Base-by-base conservation (phyloP, 495 filamentous ascomycete genomes). In the Parmelia sp. region DNA sequence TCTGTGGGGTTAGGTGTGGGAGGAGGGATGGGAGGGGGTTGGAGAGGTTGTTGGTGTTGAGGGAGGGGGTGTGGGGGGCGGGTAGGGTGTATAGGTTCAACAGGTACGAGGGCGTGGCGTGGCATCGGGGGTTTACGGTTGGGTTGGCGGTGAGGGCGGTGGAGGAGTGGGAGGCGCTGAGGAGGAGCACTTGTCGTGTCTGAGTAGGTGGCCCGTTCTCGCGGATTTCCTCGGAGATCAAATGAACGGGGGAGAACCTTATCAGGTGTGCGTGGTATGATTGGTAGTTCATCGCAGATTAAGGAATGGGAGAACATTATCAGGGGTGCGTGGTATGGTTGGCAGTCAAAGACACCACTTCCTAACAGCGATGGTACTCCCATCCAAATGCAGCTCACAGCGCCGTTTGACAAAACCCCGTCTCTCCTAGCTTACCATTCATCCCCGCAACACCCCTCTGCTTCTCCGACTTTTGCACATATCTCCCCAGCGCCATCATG, bases 401-500 rank as follows among this genome's bases (percentile, higher is more conserved):
- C 39, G 39, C 39, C 39, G 17, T 40, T 15, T 40, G 39, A 40
- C 39, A 40, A 2, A 14, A 2, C 11, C 39, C 7, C 7, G 3
- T 9, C 17, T 14, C 39, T 15, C 39, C 10, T 40, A 14, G 39
- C 39, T 40, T 2, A 14, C 39, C 5, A 14, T 40, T 44, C 40
- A 19, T 21, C 21, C 40, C 2, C 8, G 8, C 15, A 44, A 21
- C 1, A 21, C 40, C 17, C 2, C 1, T 9, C 45, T 31, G 1
- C 27, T 31, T n/a, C 27, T 53, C 49, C 49, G 14, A 0, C 27
- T 53, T 53, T 36, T 55, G 31, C 42, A 61, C 25, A 55, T 74
- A 79, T 39, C 72, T 65, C 1, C 73, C 71, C 60, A 79, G 55
- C 0, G 76, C 77, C 72, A 76, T 77, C 57, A 78, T 70, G 11